phyloP scores from a whole-genome alignment of 768 basidiomycete genomes.

The Lentinula lateritia region DNA sequence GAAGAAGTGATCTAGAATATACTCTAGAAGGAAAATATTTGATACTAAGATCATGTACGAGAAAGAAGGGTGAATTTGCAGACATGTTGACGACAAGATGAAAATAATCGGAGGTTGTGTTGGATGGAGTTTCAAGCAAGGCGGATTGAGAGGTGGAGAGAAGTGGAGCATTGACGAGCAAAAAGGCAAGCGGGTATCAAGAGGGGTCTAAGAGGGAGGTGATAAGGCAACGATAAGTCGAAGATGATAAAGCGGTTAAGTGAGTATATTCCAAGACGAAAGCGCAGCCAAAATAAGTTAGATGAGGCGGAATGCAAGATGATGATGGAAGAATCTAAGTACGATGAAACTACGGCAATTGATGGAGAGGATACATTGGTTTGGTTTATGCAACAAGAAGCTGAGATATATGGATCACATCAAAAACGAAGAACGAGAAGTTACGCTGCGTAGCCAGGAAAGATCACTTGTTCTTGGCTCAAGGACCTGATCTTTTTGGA shows the following conservation, averaged over 20 bases:
- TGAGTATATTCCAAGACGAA: background rate
- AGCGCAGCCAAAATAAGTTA: background rate
- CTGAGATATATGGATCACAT: background rate
- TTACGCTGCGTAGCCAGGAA: background rate
- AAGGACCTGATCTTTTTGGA: background rate
- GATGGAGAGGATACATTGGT: background rate
- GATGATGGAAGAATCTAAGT: background rate
- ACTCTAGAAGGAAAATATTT: background rate
- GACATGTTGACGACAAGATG: background rate
- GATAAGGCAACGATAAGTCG: background rate
- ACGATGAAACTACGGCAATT: background rate
- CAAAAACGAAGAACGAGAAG: background rate
- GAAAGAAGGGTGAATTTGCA: background rate
- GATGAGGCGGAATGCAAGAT: background rate
- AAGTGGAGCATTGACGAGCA: background rate
- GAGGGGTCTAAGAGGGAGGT: background rate
- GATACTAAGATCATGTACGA: background rate
- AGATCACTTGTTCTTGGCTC: background rate
- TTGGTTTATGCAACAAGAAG: background rate
- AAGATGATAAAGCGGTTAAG: background rate
- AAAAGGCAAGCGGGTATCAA: background rate
- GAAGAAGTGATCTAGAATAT: background rate
- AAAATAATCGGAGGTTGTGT: background rate
- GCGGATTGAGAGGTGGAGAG: background rate
- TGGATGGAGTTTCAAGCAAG: background rate